Conservation (phyloP, 306 rosid species). For the Phaseolus lunatus region DNA sequence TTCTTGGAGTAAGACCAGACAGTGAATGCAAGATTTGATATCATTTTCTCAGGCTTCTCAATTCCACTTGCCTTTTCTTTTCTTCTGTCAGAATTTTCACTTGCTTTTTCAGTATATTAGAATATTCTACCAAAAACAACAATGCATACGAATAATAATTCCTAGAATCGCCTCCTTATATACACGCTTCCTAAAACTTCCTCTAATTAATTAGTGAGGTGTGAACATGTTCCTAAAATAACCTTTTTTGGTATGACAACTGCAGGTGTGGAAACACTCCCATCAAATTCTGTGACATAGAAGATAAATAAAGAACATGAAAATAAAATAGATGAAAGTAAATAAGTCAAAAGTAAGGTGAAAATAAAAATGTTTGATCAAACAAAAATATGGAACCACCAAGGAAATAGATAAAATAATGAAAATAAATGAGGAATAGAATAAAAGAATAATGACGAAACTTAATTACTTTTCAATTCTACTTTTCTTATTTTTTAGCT, state of each 20-base stretch:
- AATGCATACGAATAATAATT: not conserved
- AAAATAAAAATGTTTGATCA: no score
- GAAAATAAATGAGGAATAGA: no score
- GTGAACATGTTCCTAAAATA: not conserved
- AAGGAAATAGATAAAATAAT: no score
- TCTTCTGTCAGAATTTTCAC: not conserved
- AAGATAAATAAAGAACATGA: no score
- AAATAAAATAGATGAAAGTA: no score
- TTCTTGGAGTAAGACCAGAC: conserved; percentile 12
- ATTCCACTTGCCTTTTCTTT: not conserved
- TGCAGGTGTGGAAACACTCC: no score
- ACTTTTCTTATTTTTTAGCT: no score
- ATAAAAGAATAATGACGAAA: no score
- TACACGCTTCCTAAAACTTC: not conserved
- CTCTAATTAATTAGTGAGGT: not conserved
- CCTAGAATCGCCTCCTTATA: not conserved
- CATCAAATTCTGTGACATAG: no score
- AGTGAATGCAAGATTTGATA: not conserved
- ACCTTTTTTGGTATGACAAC: not conserved
- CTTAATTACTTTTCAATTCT: no score
- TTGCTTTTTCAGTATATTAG: not conserved
- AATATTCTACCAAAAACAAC: not conserved
- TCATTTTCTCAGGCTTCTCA: not conserved
- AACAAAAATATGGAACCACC: no score
- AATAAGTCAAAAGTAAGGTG: no score